A percentile compares a stretch with the other conserved stretches of the same genome.
Evolutionary conservation across 2,329 filamentous ascomycete species (phyloP).

Genomic region (Rosellinia necatrix): DNA sequence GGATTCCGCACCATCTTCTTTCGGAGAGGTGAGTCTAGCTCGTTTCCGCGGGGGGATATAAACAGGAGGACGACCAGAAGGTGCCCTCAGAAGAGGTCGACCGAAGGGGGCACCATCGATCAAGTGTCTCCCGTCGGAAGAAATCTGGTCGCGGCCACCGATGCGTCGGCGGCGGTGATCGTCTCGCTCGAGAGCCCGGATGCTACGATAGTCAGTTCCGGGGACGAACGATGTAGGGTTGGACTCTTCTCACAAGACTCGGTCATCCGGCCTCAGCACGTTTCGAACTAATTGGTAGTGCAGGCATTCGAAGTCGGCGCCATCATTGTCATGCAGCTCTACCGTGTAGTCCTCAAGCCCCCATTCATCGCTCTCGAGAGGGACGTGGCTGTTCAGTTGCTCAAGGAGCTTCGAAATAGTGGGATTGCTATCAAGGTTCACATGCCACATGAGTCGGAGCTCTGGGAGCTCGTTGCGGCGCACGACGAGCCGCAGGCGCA

Average conservation of each 20-base stretch:
- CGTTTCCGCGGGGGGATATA: slow-evolving; percentile 76
- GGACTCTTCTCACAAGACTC: slow-evolving; percentile 67
- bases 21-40: slow-evolving; percentile 54
- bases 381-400: slow-evolving; percentile 78
- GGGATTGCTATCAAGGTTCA: slow-evolving; percentile 59
- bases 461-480: slow-evolving; percentile 75
- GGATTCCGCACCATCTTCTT: slow-evolving; percentile 31
- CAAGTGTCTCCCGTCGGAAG: slow-evolving; percentile 75
- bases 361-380: slow-evolving; percentile 81
- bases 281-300: slow-evolving; percentile 77
- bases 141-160: slow-evolving; percentile 81
- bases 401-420: slow-evolving; percentile 79
- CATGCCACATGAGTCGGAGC: slow-evolving; percentile 72
- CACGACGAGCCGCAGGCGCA: slow-evolving; percentile 76
- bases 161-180: slow-evolving; percentile 76
- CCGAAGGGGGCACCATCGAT: slow-evolving; percentile 88
- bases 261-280: slow-evolving; percentile 80
- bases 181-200: slow-evolving; percentile 75
- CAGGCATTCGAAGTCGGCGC: slow-evolving; percentile 79
- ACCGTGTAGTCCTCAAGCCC: slow-evolving; percentile 89
- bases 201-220: slow-evolving; percentile 52
- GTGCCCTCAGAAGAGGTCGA: slow-evolving; percentile 66
- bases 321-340: slow-evolving; percentile 63
- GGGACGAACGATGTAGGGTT: neutral
- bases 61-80: slow-evolving; percentile 66